These are phyloP conservation scores for Helotiales sp. DNA, from an alignment of 2,329 filamentous ascomycete genomes.

Conservation along the genomic window DNA sequence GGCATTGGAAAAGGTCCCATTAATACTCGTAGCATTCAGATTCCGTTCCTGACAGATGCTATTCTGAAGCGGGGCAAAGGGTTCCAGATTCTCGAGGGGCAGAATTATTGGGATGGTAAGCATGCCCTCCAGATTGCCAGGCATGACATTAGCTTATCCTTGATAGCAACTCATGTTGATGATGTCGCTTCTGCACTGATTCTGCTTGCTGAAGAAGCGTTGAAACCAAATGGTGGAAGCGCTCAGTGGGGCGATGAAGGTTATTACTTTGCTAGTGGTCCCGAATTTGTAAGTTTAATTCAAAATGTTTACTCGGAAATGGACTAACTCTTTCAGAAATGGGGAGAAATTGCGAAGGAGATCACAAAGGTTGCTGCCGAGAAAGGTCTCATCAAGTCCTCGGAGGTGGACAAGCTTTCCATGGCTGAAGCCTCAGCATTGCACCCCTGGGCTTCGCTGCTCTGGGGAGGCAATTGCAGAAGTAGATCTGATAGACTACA, in stretches of 20 bases:
- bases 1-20: conserved; percentile 57
- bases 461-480: conserved; percentile 32
- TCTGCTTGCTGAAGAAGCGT: conserved; percentile 52
- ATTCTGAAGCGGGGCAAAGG: conserved; percentile 50
- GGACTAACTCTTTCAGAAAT: conserved; percentile 42
- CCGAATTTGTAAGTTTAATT: conserved; percentile 8
- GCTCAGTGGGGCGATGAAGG: conserved; percentile 52
- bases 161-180: conserved; percentile 49
- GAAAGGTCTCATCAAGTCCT: conserved; percentile 43
- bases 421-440: conserved; percentile 21
- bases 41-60: conserved; percentile 50
- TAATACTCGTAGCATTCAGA: conserved; percentile 54
- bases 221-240: conserved; percentile 41
- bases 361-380: conserved; percentile 49
- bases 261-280: conserved; percentile 51
- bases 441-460: conserved; percentile 30
- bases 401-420: conserved; percentile 26
- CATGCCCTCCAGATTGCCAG: not conserved
- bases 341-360: conserved; percentile 48
- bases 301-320: too few relatives aligned
- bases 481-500: conserved; percentile 24
- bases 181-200: conserved; percentile 55
- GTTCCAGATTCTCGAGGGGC: conserved; percentile 51
- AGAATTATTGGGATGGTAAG: conserved; percentile 48
- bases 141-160: not conserved